Conservation (phyloP, 1,139 yeast genomes). For the Tardiomyces digboiensis region DNA sequence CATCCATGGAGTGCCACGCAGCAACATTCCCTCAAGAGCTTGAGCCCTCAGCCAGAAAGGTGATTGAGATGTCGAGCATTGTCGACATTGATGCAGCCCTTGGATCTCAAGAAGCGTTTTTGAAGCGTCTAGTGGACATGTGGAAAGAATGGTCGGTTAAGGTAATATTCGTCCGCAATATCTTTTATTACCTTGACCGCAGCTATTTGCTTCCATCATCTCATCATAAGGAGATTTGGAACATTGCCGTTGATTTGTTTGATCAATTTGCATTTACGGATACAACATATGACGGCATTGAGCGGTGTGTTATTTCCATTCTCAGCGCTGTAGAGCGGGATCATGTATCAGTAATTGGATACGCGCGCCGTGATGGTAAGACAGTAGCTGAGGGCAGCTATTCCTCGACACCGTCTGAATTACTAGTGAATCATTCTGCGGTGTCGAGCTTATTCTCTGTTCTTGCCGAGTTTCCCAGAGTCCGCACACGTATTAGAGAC, state of each 20-base stretch:
- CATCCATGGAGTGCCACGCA: slow-evolving; percentile 8
- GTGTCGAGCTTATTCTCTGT: background rate
- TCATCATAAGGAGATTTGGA: slow-evolving; percentile 18
- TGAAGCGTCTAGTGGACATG: slow-evolving; percentile 7
- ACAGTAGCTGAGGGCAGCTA: too few species aligned
- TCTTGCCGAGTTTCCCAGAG: background rate
- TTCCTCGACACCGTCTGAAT: too few species aligned
- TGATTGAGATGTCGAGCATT: slow-evolving; percentile 5
- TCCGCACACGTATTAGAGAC: background rate
- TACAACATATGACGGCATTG: background rate
- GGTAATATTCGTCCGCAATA: slow-evolving; percentile 17
- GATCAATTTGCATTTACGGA: slow-evolving; percentile 3
- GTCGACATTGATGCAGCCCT: slow-evolving; percentile 5
- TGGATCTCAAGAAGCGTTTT: background rate
- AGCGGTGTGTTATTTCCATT: background rate
- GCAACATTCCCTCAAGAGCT: slow-evolving; percentile 1
- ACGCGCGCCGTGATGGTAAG: too few species aligned
- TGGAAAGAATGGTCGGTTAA: slow-evolving; percentile 22
- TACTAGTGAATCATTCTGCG: too few species aligned
- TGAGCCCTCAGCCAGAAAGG: slow-evolving; percentile 5
- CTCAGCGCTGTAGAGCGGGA: background rate
- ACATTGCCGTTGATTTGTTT: slow-evolving; percentile 14
- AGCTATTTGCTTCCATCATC: slow-evolving; percentile 25
- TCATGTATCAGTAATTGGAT: too few species aligned
- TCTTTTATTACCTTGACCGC: slow-evolving; percentile 29